Conservation (phyloP, 495 filamentous ascomycete species). For the Halenospora varia region DNA sequence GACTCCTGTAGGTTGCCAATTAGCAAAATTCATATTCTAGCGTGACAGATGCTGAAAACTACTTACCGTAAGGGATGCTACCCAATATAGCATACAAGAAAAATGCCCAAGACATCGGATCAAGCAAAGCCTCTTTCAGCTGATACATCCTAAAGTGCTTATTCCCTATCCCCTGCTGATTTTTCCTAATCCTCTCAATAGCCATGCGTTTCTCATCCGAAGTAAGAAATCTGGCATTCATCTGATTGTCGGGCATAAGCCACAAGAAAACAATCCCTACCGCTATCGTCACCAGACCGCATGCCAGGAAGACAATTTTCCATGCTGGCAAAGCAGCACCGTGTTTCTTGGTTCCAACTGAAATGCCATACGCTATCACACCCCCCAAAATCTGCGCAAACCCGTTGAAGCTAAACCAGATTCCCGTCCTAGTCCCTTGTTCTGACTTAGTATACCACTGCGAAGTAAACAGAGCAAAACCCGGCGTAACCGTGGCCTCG, state of each 20-base stretch:
- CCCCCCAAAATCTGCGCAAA: conserved; percentile 46
- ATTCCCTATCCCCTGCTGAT: conserved; percentile 65
- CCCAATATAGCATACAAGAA: conserved; percentile 46
- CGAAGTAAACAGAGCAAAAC: conserved; percentile 59
- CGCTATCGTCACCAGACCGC: conserved; percentile 49
- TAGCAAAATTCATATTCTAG: conserved; percentile 24
- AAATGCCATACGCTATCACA: conserved; percentile 53
- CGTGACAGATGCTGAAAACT: too few species aligned
- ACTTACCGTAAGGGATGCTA: conserved; percentile 46
- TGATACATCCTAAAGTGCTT: conserved; percentile 58
- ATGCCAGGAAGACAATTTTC: conserved; percentile 48
- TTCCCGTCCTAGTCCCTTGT: conserved; percentile 44
- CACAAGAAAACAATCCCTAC: conserved; percentile 56
- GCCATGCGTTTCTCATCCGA: conserved; percentile 54
- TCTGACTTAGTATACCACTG: conserved; percentile 62
- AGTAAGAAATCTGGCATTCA: conserved; percentile 55
- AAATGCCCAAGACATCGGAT: conserved; percentile 58
- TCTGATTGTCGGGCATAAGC: conserved; percentile 61
- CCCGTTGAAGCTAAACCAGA: conserved; percentile 40
- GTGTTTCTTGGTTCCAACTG: conserved; percentile 36
- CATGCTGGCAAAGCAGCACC: conserved; percentile 36
- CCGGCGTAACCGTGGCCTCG: conserved; percentile 60
- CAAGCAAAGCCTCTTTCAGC: conserved; percentile 49
- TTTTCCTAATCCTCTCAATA: conserved; percentile 56
- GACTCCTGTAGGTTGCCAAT: conserved; percentile 51